phyloP scores from a whole-genome alignment of 805 yeast genomes.

The Sugiyamaella qingdaonensis region DNA sequence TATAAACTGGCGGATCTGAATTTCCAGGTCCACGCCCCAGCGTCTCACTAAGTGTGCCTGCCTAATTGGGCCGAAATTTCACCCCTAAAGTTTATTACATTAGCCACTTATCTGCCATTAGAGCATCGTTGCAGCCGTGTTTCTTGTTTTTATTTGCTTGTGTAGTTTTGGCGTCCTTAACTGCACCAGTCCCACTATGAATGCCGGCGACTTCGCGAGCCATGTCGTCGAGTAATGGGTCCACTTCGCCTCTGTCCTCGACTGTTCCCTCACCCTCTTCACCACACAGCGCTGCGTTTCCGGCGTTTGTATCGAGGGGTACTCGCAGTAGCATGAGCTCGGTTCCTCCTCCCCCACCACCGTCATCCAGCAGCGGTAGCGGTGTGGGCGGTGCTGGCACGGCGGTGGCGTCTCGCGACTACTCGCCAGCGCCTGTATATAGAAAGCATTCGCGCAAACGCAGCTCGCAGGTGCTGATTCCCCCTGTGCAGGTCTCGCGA shows the following conservation, averaged over 20 bases:
- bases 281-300: neutral
- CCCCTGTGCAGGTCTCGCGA: conserved; percentile 19
- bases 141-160: no score
- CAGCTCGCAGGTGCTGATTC: conserved; percentile 23
- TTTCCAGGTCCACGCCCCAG: no score
- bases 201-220: no score
- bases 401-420: conserved; percentile 8
- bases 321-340: conserved; percentile 2
- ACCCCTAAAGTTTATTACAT: no score
- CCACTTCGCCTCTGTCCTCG: neutral
- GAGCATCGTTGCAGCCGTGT: no score
- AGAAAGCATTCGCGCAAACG: conserved; percentile 21
- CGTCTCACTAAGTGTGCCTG: no score
- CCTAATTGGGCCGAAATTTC: no score
- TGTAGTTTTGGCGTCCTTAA: no score
- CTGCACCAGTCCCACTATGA: no score
- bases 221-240: no score
- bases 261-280: conserved; percentile 4
- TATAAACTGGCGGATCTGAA: no score
- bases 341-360: conserved; percentile 12
- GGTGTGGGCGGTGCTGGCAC: neutral
- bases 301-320: neutral
- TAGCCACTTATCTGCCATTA: no score
- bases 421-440: conserved; percentile 12
- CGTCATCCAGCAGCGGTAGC: neutral